A percentile compares a stretch with the other conserved stretches of the same genome.
Evolutionary conservation across 257 asterid genomes (phyloP).

Genomic region (Ilex asprella): DNA sequence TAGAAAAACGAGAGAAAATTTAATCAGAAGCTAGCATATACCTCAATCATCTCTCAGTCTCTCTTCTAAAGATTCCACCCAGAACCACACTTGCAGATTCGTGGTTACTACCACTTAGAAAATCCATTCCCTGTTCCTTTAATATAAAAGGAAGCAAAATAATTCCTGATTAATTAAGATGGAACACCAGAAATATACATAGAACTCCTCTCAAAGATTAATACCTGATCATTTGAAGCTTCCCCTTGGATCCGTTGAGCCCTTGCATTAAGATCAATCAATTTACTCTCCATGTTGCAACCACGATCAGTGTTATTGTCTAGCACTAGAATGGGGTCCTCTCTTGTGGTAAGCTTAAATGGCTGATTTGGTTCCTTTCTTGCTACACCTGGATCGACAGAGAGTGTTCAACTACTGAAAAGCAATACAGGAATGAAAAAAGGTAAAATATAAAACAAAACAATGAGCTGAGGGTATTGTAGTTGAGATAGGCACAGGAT

Average conservation of each 20-base stretch:
- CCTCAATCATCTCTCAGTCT: constrained; percentile 51
- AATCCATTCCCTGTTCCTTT: constrained; percentile 32
- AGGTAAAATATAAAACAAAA: constrained; percentile 5
- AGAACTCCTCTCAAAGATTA: background rate
- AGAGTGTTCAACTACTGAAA: too few species aligned
- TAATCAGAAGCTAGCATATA: constrained; percentile 4
- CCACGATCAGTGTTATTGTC: constrained; percentile 10
- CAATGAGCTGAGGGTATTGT: constrained; percentile 6
- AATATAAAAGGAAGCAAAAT: constrained; percentile 3
- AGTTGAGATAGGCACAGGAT: constrained; percentile 28
- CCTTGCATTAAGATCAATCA: constrained; percentile 31
- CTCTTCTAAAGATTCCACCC: constrained; percentile 50
- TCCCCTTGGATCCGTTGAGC: constrained; percentile 25
- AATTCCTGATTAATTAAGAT: constrained; percentile 18
- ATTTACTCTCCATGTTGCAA: constrained; percentile 7
- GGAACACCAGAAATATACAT: background rate
- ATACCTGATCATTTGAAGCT: constrained; percentile 27
- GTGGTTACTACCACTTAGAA: constrained; percentile 39
- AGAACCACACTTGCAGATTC: constrained; percentile 54
- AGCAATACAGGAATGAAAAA: background rate
- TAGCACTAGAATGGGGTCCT: constrained; percentile 9
- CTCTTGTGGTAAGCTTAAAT: constrained; percentile 12
- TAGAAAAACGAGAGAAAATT: too few species aligned
- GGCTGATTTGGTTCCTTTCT: constrained; percentile 15
- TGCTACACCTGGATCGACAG: constrained; percentile 12